These are phyloP conservation scores for Trametopsis cervina DNA, from an alignment of 768 basidiomycete genomes.

Conservation along the genomic window DNA sequence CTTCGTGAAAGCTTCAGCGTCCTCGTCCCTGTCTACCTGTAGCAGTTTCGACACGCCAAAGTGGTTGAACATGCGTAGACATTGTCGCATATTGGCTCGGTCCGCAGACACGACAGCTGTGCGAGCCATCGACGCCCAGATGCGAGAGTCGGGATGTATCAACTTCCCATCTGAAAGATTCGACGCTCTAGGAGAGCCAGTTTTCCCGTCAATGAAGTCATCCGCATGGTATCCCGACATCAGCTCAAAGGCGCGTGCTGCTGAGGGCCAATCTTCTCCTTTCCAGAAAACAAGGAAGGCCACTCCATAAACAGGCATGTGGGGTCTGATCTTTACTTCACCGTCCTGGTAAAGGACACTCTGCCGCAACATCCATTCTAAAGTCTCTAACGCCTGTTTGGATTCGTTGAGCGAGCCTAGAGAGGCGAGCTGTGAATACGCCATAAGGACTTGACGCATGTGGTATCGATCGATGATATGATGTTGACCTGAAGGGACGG, in stretches of 20 bases:
- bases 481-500: constrained; percentile 25
- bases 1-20: not conserved
- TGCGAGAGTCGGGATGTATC: constrained; percentile 42
- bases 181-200: constrained; percentile 10
- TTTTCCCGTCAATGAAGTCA: constrained; percentile 15
- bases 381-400: constrained; percentile 43
- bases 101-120: constrained; percentile 49
- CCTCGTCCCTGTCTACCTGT: not conserved
- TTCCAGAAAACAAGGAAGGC: constrained; percentile 62
- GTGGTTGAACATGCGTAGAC: constrained; percentile 49
- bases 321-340: constrained; percentile 22
- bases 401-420: constrained; percentile 35
- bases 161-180: constrained; percentile 37
- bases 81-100: constrained; percentile 47
- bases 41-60: constrained; percentile 24
- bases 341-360: constrained; percentile 34
- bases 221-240: constrained; percentile 53
- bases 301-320: constrained; percentile 51
- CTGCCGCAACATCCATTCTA: constrained; percentile 66
- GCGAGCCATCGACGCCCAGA: constrained; percentile 49
- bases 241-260: constrained; percentile 53
- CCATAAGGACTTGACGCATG: constrained; percentile 54
- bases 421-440: constrained; percentile 36
- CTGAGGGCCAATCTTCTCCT: constrained; percentile 53
- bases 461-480: constrained; percentile 45